phyloP scores from a whole-genome alignment of 1,284 basidiomycete species.

The Moniliella sp. region DNA sequence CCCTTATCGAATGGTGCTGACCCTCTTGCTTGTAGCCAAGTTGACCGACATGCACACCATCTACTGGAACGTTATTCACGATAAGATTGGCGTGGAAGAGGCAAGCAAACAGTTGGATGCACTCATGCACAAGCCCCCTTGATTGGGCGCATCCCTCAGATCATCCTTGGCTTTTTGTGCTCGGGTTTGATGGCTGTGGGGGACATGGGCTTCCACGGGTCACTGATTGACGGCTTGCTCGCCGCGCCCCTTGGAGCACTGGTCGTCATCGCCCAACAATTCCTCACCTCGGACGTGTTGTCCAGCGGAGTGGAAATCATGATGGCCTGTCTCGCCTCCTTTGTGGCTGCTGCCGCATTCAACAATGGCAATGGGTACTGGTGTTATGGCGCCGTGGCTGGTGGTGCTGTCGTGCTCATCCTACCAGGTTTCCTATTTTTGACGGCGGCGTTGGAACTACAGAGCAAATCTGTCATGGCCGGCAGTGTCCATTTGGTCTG shows the following conservation, averaged over 20 bases:
- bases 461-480: conserved; percentile 31
- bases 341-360: conserved; percentile 40
- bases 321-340: conserved; percentile 55
- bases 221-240: conserved; percentile 56
- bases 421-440: conserved; percentile 46
- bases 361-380: conserved; percentile 41
- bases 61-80: conserved; percentile 68
- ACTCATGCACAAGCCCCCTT: conserved; percentile 47
- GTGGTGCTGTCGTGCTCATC: conserved; percentile 63
- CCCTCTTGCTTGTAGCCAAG: no score
- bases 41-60: conserved; percentile 53
- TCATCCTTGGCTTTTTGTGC: conserved; percentile 62
- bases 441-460: conserved; percentile 54
- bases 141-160: conserved; percentile 37
- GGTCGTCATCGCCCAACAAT: conserved; percentile 36
- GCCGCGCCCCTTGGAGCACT: conserved; percentile 58
- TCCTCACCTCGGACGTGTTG: conserved; percentile 46
- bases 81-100: conserved; percentile 57
- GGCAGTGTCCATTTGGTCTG: conserved; percentile 55
- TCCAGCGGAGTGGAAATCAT: conserved; percentile 72
- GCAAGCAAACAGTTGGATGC: conserved; percentile 54
- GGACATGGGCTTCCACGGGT: conserved; percentile 40
- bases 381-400: conserved; percentile 66
- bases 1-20: no score
- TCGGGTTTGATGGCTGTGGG: conserved; percentile 45